Evolutionary conservation across 2,329 filamentous ascomycete species (phyloP).

Genomic region (Aspergillus aculeatinus): DNA sequence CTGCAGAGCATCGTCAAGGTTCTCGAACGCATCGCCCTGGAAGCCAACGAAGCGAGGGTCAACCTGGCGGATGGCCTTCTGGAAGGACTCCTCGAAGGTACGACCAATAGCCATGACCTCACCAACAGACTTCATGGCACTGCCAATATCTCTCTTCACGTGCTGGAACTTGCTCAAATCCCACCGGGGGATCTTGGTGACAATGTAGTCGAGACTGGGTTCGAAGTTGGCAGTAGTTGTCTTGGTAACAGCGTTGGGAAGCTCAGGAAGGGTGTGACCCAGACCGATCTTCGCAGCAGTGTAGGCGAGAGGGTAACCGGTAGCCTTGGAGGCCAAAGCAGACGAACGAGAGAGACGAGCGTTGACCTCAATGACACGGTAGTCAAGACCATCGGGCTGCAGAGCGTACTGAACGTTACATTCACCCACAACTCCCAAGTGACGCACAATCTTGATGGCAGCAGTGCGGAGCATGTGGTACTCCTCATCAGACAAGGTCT

Average conservation of each 20-base stretch:
- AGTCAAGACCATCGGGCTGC: slow-evolving; percentile 94
- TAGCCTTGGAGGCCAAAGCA: slow-evolving; percentile 94
- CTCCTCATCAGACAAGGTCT: slow-evolving; percentile 96
- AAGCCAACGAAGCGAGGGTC: slow-evolving; percentile 90
- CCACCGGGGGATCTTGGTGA: slow-evolving; percentile 98
- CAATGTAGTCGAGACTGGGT: slow-evolving; percentile 93
- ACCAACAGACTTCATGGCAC: slow-evolving; percentile 97
- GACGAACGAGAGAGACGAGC: slow-evolving; percentile 97
- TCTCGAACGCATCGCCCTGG: slow-evolving; percentile 91
- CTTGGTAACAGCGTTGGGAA: slow-evolving; percentile 97
- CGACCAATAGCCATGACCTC: slow-evolving; percentile 99
- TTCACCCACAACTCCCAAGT: slow-evolving; percentile 95
- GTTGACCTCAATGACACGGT: slow-evolving; percentile 98
- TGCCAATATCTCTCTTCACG: slow-evolving; percentile 95
- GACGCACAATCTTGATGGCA: slow-evolving; percentile 96
- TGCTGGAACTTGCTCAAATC: slow-evolving; percentile 99
- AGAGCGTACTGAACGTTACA: slow-evolving; percentile 98
- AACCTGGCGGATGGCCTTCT: slow-evolving; percentile 97
- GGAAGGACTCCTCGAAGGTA: slow-evolving; percentile 98
- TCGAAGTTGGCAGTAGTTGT: slow-evolving; percentile 99
- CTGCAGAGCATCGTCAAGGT: slow-evolving; percentile 82
- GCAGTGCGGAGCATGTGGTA: slow-evolving; percentile 99
- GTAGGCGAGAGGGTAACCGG: slow-evolving; percentile 94
- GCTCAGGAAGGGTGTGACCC: slow-evolving; percentile 88
- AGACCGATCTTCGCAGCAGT: slow-evolving; percentile 98